phyloP scores from a whole-genome alignment of 345 rosid species.

The Eucalyptus camaldulensis region DNA sequence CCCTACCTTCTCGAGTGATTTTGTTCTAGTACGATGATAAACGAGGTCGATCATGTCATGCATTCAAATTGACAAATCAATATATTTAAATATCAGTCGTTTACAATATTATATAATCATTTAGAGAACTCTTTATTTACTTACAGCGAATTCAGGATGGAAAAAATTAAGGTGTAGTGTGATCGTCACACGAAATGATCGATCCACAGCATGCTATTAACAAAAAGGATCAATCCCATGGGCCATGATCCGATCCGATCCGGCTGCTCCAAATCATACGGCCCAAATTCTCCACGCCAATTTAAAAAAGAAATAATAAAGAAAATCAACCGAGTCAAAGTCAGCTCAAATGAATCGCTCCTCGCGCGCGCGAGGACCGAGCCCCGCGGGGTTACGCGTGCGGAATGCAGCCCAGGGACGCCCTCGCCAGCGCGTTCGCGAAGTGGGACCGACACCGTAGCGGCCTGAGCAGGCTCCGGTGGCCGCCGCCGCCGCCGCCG shows the following conservation, averaged over 20 bases:
- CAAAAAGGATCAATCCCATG: not conserved
- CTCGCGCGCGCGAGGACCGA: not conserved
- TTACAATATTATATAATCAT: not conserved
- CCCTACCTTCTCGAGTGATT: not conserved
- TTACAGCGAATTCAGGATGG: not conserved
- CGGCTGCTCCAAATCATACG: not conserved
- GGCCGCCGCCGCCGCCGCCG: not conserved
- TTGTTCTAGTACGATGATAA: not conserved
- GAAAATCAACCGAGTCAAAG: not conserved
- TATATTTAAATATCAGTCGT: not conserved
- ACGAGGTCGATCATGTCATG: not conserved
- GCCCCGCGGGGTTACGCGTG: not conserved
- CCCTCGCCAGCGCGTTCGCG: constrained; percentile 1
- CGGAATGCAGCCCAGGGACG: constrained; percentile 4
- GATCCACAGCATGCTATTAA: not conserved
- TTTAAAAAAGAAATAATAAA: not conserved
- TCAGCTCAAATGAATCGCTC: not conserved
- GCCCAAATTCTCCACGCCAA: not conserved
- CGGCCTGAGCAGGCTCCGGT: not conserved
- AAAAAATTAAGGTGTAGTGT: not conserved
- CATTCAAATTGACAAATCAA: not conserved
- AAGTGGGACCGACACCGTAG: not conserved
- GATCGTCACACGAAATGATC: not conserved
- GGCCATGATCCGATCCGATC: not conserved
- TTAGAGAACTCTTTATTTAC: not conserved